Base-by-base conservation (phyloP, 2,329 filamentous ascomycete species). In the Escovopsis sp. region DNA sequence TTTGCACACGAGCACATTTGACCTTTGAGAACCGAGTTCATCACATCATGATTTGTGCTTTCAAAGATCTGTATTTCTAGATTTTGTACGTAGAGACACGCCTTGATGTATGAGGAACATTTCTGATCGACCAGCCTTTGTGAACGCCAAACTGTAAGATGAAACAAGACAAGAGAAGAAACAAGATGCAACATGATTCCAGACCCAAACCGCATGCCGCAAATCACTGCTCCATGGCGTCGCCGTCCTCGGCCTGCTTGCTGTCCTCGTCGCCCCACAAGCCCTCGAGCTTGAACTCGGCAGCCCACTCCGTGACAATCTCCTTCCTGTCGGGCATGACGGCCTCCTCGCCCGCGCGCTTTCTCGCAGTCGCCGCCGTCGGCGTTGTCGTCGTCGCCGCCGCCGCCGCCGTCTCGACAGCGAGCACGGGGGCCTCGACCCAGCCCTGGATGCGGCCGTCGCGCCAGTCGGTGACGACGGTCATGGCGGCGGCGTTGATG, bases 381-480 rank as follows among this genome's bases (percentile, higher is more conserved):
- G 15, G 15, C 15, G 15, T 15, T 15, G 15, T 39, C 35, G 38
- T 38, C 10, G 19, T 34, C 5, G 53, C 51, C 3, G 57, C 49
- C 6, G 53, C 53, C 3, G 53, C 51, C 41, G 45, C 40, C 10
- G 55, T 53, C 43, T 69, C 69, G 38, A 82, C 72, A 15, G 74
- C 65, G 46, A 85, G 63, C 33, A 73, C 70, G 7, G 88, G 87
- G 3, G 86, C 75, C 53, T 87, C 82, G 39, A 80, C 75, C 88
- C 88, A 94, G 44, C 88, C 88, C 63, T 93, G 86, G 53, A 98
- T 93, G 41, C 91, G 77, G 26, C 88, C 89, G 59, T 96, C 89
- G 52, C 91, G 77, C 85, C 91, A 94, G 67, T 98, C 91, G n/a
- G 80, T 91, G 45, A 98, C 78, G 43, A 98, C 88, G 1, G 85